Evolutionary conservation across 306 rosid species (phyloP).

Genomic region (Inga oerstediana): DNA sequence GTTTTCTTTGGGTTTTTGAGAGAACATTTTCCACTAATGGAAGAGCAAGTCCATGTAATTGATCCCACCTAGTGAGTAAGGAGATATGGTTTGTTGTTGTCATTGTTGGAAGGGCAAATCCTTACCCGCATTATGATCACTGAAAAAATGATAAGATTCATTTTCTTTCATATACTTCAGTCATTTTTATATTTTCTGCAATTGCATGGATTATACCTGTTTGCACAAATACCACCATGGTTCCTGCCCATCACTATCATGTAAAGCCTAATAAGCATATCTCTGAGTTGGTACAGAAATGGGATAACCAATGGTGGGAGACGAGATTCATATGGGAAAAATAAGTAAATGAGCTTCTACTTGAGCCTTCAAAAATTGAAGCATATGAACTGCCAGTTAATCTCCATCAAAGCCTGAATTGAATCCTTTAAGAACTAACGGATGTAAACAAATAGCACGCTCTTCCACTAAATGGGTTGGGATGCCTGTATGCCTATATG

Average conservation of each 20-base stretch:
- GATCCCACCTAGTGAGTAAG: too few species aligned
- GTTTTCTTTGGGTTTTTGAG: neutral
- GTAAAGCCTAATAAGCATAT: neutral
- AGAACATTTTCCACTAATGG: neutral
- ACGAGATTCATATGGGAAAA: neutral
- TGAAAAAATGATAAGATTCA: neutral
- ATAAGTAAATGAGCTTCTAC: neutral
- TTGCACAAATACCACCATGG: neutral
- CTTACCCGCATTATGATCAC: neutral
- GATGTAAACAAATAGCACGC: neutral
- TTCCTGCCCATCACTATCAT: neutral
- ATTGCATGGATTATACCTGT: neutral
- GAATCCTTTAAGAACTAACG: neutral
- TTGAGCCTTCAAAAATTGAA: neutral
- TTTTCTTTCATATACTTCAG: neutral
- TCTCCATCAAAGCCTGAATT: neutral
- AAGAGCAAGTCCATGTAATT: neutral
- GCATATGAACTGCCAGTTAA: neutral
- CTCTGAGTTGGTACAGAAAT: neutral
- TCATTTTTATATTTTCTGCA: neutral
- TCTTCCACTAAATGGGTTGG: neutral
- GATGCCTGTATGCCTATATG: neutral
- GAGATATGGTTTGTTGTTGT: too few species aligned
- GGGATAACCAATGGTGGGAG: neutral
- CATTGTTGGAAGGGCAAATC: neutral